Conservation (phyloP, 768 basidiomycete genomes). For the Lentinula raphanica region DNA sequence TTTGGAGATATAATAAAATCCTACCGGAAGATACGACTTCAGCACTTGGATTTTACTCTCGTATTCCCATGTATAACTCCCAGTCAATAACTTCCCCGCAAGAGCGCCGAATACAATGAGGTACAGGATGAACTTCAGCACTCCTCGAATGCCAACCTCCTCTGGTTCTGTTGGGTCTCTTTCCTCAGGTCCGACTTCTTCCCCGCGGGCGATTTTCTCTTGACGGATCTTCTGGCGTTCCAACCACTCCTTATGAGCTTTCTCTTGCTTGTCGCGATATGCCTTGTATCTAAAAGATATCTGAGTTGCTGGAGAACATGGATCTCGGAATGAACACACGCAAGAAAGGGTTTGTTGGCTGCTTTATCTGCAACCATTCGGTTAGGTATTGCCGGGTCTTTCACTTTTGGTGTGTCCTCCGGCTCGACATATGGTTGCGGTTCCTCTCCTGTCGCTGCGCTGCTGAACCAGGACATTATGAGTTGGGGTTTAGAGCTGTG, state of each 20-base stretch:
- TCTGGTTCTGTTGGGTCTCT: slow-evolving; percentile 56
- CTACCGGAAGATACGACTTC: slow-evolving; percentile 61
- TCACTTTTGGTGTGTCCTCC: slow-evolving; percentile 44
- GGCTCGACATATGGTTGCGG: slow-evolving; percentile 34
- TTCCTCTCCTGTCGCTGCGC: slow-evolving; percentile 29
- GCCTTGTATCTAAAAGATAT: slow-evolving; percentile 49
- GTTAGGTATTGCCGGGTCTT: slow-evolving; percentile 59
- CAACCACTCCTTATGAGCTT: slow-evolving; percentile 58
- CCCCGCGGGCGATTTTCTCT: slow-evolving; percentile 68
- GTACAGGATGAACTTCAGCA: slow-evolving; percentile 68
- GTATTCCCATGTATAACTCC: slow-evolving; percentile 83
- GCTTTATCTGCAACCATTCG: slow-evolving; percentile 76
- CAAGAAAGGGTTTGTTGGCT: slow-evolving; percentile 82
- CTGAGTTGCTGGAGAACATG: not conserved
- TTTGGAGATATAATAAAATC: slow-evolving; percentile 12
- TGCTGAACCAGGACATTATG: slow-evolving; percentile 65
- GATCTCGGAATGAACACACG: slow-evolving; percentile 43
- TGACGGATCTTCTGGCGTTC: slow-evolving; percentile 67
- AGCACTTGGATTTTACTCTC: slow-evolving; percentile 55
- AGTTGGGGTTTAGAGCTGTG: not conserved
- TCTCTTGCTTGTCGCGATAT: slow-evolving; percentile 58
- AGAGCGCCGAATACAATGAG: slow-evolving; percentile 48
- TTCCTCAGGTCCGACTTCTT: slow-evolving; percentile 67
- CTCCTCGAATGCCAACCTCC: slow-evolving; percentile 58
- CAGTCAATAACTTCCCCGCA: slow-evolving; percentile 79